Conservation (phyloP, 805 yeast genomes). For the Starmerella vaccinii region DNA sequence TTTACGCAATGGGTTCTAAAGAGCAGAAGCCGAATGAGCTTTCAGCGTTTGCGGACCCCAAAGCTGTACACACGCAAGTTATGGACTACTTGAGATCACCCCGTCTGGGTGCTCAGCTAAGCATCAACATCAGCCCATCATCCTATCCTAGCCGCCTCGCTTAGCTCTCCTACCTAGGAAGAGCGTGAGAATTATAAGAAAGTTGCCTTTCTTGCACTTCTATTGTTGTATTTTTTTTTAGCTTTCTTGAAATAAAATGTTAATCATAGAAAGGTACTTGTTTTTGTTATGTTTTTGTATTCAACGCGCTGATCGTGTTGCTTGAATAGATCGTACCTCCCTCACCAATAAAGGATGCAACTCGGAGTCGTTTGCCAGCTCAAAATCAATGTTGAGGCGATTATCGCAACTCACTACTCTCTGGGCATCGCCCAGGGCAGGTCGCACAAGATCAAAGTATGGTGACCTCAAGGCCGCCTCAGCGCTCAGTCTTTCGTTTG, state of each 20-base stretch:
- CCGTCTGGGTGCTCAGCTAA: background rate
- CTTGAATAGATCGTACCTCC: background rate
- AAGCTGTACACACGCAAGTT: background rate
- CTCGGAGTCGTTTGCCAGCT: constrained; percentile 2
- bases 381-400: constrained; percentile 13
- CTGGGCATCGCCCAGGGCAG: constrained; percentile 24
- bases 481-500: constrained; percentile 44
- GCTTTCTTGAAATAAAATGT: too few species aligned
- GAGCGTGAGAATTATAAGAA: too few species aligned
- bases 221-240: background rate
- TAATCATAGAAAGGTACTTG: too few species aligned
- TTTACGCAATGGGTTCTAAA: too few species aligned
- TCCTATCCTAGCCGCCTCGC: background rate
- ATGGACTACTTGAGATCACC: background rate
- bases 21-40: background rate
- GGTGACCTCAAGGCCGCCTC: constrained; percentile 48
- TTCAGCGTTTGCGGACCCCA: background rate
- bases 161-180: too few species aligned
- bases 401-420: background rate
- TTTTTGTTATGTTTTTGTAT: too few species aligned
- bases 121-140: background rate
- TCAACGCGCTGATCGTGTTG: background rate
- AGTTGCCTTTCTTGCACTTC: background rate
- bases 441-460: constrained; percentile 46
- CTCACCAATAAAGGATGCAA: background rate